These are phyloP conservation scores for Ramaria sp. DNA, from an alignment of 768 basidiomycete genomes.

Conservation along the genomic window DNA sequence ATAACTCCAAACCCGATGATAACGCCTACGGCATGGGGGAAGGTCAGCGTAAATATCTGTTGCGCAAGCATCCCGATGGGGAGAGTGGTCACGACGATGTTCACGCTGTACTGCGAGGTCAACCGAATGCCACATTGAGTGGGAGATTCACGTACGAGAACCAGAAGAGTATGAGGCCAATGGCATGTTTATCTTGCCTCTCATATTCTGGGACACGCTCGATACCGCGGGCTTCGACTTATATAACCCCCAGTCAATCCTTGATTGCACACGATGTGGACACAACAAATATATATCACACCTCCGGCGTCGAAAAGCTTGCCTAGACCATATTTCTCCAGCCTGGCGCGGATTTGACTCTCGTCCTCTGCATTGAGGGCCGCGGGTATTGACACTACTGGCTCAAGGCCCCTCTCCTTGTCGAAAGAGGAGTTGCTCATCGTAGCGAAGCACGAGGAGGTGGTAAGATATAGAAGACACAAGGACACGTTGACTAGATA, in stretches of 20 bases:
- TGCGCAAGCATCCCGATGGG: slow-evolving; percentile 42
- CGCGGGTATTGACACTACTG: not conserved
- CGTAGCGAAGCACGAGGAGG: not conserved
- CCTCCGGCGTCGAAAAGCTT: slow-evolving; percentile 6
- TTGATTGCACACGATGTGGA: not conserved
- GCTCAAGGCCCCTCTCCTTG: not conserved
- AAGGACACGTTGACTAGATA: too few relatives aligned
- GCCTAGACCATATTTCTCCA: not conserved
- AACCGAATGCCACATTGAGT: not conserved
- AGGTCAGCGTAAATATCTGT: slow-evolving; percentile 36
- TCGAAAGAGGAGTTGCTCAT: slow-evolving; percentile 4
- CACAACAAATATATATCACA: not conserved
- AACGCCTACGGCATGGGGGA: slow-evolving; percentile 23
- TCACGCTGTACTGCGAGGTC: slow-evolving; percentile 29
- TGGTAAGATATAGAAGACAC: too few relatives aligned
- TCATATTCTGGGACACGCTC: slow-evolving; percentile 44
- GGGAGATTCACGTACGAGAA: slow-evolving; percentile 1
- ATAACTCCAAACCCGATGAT: slow-evolving; percentile 1
- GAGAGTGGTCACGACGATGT: slow-evolving; percentile 35
- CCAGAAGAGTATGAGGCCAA: not conserved
- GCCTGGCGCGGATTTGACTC: not conserved
- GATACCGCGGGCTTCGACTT: slow-evolving; percentile 42
- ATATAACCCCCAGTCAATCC: not conserved
- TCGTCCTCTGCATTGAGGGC: not conserved
- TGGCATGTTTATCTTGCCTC: slow-evolving; percentile 29